Base-by-base conservation (phyloP, 1,139 yeast genomes). In the Candida sp. region DNA sequence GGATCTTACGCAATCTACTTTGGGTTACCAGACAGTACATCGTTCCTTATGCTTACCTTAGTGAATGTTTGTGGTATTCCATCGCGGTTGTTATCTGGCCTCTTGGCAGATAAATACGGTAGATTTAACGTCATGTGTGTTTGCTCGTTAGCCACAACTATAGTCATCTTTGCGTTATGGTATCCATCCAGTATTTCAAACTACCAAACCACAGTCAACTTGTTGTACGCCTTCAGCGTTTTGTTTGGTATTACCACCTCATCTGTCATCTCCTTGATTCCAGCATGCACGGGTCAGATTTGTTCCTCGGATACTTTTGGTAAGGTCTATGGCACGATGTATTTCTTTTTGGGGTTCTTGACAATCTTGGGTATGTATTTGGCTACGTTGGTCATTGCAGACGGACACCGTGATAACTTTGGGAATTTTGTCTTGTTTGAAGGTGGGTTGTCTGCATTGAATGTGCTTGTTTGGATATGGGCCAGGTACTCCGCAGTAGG, bases 241-340 rank as follows among this genome's bases (percentile, higher is more conserved):
- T 53, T 68, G 7, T 70, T 67, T 54, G 75, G 75, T 7, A 54
- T 68, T 8, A 56, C 69, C n/a, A 62, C 69, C 1, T 66, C 72
- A 7, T 68, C 73, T 3, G 68, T 65, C 8, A 58, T 70, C 22
- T 63, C 72, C 9, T 56, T 70, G n/a, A 69, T 69, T 47, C 72
- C 72, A 17, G 70, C 73, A n/a, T 72, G 84, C 51, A 72, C 81
- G 50, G 81, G 85, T 0, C 91, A 86, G 63, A 83, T 88, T 23
- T 84, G 90, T 42, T 78, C 78, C 46, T 83, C 87, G 1, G 83
- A 83, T 41, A 80, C 78, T 50, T 86, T 86, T 59, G 93, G 93
- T 28, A 84, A 80, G 59, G 77, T 88, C 28, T 87, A 84, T 61
- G 90, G 92, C 0, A 85, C 90, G 0, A 77, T 86, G 66, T 86